phyloP scores from a whole-genome alignment of 208 protist species.

The Crithidia brevicula region DNA sequence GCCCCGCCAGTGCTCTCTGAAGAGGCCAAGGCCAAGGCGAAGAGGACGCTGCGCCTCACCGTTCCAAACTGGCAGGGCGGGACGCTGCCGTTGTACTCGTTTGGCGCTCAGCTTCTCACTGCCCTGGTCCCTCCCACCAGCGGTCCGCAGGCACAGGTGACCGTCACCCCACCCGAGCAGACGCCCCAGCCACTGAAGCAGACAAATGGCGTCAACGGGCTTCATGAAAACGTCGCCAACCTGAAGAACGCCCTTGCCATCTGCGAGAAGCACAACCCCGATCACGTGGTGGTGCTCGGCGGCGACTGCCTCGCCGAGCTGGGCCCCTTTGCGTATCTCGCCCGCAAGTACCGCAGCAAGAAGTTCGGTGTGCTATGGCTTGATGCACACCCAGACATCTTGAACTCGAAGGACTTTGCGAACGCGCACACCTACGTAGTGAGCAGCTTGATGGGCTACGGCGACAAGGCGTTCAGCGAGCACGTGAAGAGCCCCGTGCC shows the following conservation, averaged over 20 bases:
- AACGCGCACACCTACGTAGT: constrained; percentile 41
- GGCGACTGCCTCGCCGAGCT: constrained; percentile 44
- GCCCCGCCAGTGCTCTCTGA: neutral
- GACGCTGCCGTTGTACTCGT: constrained; percentile 30
- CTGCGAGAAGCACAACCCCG: constrained; percentile 15
- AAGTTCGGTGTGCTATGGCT: constrained; percentile 45
- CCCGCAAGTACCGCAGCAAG: constrained; percentile 17
- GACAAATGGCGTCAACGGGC: constrained; percentile 12
- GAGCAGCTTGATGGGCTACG: constrained; percentile 12
- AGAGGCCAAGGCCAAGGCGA: neutral
- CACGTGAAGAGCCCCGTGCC: constrained; percentile 18
- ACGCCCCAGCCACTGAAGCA: neutral
- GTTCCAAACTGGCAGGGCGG: constrained; percentile 46
- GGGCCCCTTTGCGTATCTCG: constrained; percentile 42
- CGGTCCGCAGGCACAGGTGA: constrained; percentile 10
- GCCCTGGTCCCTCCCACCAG: constrained; percentile 25
- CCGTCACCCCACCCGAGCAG: constrained; percentile 1
- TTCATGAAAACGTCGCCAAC: constrained; percentile 20
- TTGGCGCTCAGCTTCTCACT: constrained; percentile 33
- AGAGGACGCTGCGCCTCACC: constrained; percentile 29
- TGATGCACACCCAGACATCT: constrained; percentile 43
- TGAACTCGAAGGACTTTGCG: constrained; percentile 20
- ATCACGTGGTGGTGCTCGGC: constrained; percentile 35
- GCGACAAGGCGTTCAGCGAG: constrained; percentile 18
- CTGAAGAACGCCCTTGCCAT: constrained; percentile 8